Percentiles rank a stretch among this genome's conserved stretches.
Evolutionary conservation across 2,329 filamentous ascomycete genomes (phyloP).

Genomic region (Colletotrichum musicola): DNA sequence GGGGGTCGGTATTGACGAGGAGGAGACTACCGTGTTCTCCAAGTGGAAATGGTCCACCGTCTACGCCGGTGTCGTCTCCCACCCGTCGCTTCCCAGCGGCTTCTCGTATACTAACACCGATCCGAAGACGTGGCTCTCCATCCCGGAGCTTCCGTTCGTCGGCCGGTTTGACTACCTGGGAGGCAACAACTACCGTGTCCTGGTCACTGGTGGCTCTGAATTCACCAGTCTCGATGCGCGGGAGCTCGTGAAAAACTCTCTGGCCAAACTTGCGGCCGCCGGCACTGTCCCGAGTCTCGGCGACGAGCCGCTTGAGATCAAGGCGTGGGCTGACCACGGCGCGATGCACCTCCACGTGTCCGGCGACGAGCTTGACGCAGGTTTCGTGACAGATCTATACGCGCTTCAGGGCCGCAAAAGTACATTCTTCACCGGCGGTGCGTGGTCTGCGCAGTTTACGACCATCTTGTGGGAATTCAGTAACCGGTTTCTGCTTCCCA

Average conservation of each 20-base stretch:
- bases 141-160: constrained; percentile 45
- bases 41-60: constrained; percentile 49
- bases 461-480: constrained; percentile 51
- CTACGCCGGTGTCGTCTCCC: constrained; percentile 48
- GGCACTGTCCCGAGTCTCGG: constrained; percentile 41
- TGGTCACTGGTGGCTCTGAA: constrained; percentile 43
- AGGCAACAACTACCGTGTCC: constrained; percentile 44
- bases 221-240: constrained; percentile 43
- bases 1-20: constrained; percentile 48
- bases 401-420: constrained; percentile 52
- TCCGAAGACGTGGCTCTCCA: constrained; percentile 44
- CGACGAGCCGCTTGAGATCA: constrained; percentile 40
- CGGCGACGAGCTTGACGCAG: constrained; percentile 45
- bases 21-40: constrained; percentile 47
- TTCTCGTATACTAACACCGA: constrained; percentile 46
- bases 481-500: constrained; percentile 45
- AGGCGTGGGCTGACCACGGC: constrained; percentile 47
- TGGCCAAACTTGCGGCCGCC: constrained; percentile 42
- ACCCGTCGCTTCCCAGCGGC: constrained; percentile 47
- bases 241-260: constrained; percentile 41
- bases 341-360: constrained; percentile 49
- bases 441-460: constrained; percentile 48
- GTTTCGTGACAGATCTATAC: constrained; percentile 52
- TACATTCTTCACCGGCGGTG: constrained; percentile 56
- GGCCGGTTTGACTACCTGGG: constrained; percentile 46